These are phyloP conservation scores for Aphanomyces euteiches DNA, from an alignment of 352 stramenopile genomes.

Conservation along the genomic window DNA sequence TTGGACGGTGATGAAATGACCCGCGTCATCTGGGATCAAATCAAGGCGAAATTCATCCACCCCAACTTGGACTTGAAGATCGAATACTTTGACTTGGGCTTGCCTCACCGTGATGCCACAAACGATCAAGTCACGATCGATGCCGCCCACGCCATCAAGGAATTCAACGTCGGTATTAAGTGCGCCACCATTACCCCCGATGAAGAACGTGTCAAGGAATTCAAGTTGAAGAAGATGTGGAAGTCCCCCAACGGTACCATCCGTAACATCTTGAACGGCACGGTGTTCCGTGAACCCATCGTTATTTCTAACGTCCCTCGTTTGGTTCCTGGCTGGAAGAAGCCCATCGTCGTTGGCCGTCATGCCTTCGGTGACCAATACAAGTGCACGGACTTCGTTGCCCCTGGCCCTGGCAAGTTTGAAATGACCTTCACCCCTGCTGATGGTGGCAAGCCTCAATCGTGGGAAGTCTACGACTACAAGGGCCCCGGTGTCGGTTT, in stretches of 20 bases:
- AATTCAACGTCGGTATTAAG: slow-evolving; percentile 83
- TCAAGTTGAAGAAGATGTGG: slow-evolving; percentile 84
- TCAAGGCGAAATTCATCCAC: slow-evolving; percentile 67
- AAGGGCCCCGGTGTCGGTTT: slow-evolving; percentile 71
- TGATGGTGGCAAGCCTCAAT: slow-evolving; percentile 44
- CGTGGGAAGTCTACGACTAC: slow-evolving; percentile 85
- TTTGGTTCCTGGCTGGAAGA: slow-evolving; percentile 81
- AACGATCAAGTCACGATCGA: slow-evolving; percentile 81
- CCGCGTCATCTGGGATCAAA: slow-evolving; percentile 65
- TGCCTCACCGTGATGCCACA: slow-evolving; percentile 75
- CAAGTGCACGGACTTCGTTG: slow-evolving; percentile 81
- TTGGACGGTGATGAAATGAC: slow-evolving; percentile 87
- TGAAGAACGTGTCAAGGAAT: slow-evolving; percentile 76
- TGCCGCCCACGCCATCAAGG: slow-evolving; percentile 70
- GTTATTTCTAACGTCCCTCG: slow-evolving; percentile 81
- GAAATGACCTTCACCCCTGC: slow-evolving; percentile 71
- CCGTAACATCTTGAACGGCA: slow-evolving; percentile 80
- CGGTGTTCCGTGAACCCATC: slow-evolving; percentile 87
- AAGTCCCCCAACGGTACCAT: slow-evolving; percentile 81
- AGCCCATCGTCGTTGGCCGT: slow-evolving; percentile 82
- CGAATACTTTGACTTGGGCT: slow-evolving; percentile 81
- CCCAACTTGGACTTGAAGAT: slow-evolving; percentile 82
- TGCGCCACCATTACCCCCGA: slow-evolving; percentile 88
- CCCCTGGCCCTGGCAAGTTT: slow-evolving; percentile 64
- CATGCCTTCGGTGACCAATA: slow-evolving; percentile 89